Conservation (phyloP, 148 eudicot species). For the Heliosperma pusillum region DNA sequence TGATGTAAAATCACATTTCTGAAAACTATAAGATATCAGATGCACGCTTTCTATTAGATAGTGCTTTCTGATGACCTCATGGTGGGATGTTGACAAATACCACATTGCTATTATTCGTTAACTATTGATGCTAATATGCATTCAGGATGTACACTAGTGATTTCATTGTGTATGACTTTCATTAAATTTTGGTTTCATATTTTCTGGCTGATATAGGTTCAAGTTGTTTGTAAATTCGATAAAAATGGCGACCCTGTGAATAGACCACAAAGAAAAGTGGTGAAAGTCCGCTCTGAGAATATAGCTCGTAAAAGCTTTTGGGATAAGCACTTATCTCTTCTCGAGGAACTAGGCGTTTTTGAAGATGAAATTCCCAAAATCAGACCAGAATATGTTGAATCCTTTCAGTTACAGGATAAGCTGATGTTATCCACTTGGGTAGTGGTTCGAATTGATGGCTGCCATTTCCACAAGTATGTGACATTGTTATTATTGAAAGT, state of each 20-base stretch:
- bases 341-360: conserved; percentile 59
- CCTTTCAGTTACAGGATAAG: conserved; percentile 53
- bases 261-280: conserved; percentile 52
- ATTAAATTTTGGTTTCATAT: not conserved
- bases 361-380: conserved; percentile 46
- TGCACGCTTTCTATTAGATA: too few species aligned
- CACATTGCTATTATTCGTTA: not conserved
- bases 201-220: conserved; percentile 37
- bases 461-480: conserved; percentile 80
- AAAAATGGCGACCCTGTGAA: conserved; percentile 57
- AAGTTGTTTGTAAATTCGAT: conserved; percentile 55
- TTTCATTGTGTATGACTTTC: conserved; percentile 6
- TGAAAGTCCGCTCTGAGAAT: conserved; percentile 48
- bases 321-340: conserved; percentile 55
- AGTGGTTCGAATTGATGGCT: conserved; percentile 86
- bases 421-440: conserved; percentile 81
- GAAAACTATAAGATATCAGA: too few species aligned
- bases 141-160: not conserved
- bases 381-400: conserved; percentile 59
- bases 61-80: too few species aligned
- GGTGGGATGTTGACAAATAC: too few species aligned
- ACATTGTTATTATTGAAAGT: not conserved
- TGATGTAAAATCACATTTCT: too few species aligned
- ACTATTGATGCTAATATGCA: not conserved
- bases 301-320: conserved; percentile 69